Evolutionary conservation across 2,329 filamentous ascomycete genomes (phyloP).

Genomic region (Biscogniauxia mediterranea): DNA sequence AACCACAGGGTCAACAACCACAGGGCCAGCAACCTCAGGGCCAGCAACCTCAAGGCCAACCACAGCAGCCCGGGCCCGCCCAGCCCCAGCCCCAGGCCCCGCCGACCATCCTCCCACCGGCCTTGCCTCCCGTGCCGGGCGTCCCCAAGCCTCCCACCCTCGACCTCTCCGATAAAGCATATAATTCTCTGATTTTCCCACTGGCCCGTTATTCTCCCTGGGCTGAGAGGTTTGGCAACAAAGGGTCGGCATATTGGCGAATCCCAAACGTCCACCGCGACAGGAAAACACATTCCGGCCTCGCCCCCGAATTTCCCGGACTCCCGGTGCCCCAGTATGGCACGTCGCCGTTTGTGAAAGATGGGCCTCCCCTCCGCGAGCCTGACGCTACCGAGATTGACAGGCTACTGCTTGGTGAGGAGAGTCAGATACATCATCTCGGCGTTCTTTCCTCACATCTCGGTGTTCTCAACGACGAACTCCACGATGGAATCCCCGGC

Average conservation of each 20-base stretch:
- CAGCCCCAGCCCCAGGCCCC: too few relatives aligned
- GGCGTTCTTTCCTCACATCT: constrained; percentile 2
- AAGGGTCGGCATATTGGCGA: not conserved
- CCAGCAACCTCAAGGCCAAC: too few relatives aligned
- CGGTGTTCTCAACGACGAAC: not conserved
- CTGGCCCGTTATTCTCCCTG: constrained; percentile 1
- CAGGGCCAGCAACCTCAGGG: not conserved
- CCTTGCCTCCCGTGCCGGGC: too few relatives aligned
- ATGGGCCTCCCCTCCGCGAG: too few relatives aligned
- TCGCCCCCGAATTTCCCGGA: constrained; percentile 1
- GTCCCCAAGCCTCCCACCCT: too few relatives aligned
- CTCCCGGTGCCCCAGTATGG: not conserved
- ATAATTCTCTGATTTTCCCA: not conserved
- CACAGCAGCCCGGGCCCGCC: too few relatives aligned
- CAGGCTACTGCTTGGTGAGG: not conserved
- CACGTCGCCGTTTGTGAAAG: not conserved
- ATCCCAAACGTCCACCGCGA: not conserved
- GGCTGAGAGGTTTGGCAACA: constrained; percentile 1
- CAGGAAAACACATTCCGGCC: constrained; percentile 4
- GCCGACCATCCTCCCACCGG: too few relatives aligned
- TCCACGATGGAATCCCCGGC: not conserved
- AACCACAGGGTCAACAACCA: not conserved
- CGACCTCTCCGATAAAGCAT: too few relatives aligned
- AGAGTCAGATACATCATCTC: not conserved
- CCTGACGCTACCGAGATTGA: not conserved